A percentile compares a stretch with the other conserved stretches of the same genome.
Conservation (phyloP, 2,329 filamentous ascomycete genomes). For the Xylariales sp. region DNA sequence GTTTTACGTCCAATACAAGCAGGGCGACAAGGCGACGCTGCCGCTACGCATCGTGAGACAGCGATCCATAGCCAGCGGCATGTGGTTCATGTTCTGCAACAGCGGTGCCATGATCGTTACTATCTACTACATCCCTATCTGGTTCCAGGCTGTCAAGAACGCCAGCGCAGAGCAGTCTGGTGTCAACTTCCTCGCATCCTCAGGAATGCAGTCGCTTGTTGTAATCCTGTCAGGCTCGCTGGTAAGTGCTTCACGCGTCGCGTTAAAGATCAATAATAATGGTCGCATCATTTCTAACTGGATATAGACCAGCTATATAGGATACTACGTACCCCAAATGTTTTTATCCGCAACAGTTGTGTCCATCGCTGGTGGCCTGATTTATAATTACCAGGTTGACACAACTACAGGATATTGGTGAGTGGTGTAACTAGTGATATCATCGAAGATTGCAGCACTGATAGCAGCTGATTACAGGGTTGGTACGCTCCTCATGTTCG, state of each 20-base stretch:
- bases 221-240: constrained; percentile 9
- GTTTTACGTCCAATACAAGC: constrained; percentile 20
- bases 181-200: constrained; percentile 14
- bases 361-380: constrained; percentile 18
- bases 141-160: constrained; percentile 22
- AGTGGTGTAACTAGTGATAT: neutral
- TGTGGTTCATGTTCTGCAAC: constrained; percentile 11
- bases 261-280: neutral
- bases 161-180: constrained; percentile 21
- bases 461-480: constrained; percentile 11
- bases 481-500: constrained; percentile 19
- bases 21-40: constrained; percentile 32
- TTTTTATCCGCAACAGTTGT: constrained; percentile 12
- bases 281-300: neutral
- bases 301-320: constrained; percentile 14
- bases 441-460: too few relatives aligned
- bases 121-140: constrained; percentile 17
- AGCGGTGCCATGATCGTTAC: constrained; percentile 6
- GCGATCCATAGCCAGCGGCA: constrained; percentile 18
- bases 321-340: constrained; percentile 24
- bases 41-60: constrained; percentile 18
- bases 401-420: constrained; percentile 13
- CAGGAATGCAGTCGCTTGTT: constrained; percentile 7
- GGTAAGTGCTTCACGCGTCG: constrained; percentile 3
- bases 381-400: constrained; percentile 13